These are phyloP conservation scores for Samsoniella hepiali DNA, from an alignment of 2,329 filamentous ascomycete species.

Conservation along the genomic window DNA sequence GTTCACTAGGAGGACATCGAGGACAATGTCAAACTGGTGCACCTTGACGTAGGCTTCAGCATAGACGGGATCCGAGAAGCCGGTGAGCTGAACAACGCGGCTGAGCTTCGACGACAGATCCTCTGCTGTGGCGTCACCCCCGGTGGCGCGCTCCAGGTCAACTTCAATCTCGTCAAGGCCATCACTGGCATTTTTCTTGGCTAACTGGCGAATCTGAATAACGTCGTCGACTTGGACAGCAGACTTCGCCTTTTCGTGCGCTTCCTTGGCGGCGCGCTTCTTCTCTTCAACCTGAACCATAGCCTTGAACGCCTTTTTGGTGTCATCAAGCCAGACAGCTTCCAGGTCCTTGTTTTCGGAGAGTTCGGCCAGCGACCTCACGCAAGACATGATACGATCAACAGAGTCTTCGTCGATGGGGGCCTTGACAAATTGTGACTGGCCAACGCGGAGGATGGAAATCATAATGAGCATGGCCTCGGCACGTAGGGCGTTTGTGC, in stretches of 20 bases:
- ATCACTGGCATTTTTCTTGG: conserved; percentile 83
- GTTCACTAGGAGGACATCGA: conserved; percentile 95
- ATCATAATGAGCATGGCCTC: conserved; percentile 99
- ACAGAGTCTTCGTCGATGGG: conserved; percentile 97
- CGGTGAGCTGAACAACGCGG: conserved; percentile 93
- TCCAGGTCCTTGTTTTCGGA: conserved; percentile 86
- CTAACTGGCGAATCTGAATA: conserved; percentile 85
- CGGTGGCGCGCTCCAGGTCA: conserved; percentile 90
- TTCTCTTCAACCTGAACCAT: conserved; percentile 98
- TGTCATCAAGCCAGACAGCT: conserved; percentile 90
- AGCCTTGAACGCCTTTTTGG: conserved; percentile 88
- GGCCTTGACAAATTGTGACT: conserved; percentile 97
- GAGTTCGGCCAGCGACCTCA: conserved; percentile 88
- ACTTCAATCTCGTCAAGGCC: conserved; percentile 81
- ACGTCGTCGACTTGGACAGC: conserved; percentile 96
- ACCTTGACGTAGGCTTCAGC: conserved; percentile 99
- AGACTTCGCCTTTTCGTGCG: conserved; percentile 85
- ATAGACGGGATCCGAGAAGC: conserved; percentile 97
- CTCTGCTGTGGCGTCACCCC: conserved; percentile 78
- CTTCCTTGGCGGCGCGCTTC: conserved; percentile 94
- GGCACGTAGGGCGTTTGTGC: conserved; percentile 89
- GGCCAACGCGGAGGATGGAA: conserved; percentile 93
- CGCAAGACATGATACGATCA: conserved; percentile 98
- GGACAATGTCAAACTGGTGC: conserved; percentile 96
- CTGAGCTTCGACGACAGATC: conserved; percentile 92